phyloP scores from a whole-genome alignment of 768 basidiomycete species.

The Amanita pallidorosea region DNA sequence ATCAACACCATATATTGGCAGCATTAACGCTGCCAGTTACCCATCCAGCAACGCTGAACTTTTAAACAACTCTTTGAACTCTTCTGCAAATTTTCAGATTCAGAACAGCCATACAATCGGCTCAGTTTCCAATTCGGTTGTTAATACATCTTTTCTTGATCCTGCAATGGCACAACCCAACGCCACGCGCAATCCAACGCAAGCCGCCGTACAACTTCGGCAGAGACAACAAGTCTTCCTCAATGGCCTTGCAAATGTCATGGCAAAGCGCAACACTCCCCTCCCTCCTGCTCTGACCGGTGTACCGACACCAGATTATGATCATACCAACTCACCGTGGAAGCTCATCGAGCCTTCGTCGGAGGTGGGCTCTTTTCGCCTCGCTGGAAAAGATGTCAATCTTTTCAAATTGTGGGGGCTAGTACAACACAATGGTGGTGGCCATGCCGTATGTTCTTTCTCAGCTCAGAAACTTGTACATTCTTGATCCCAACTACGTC shows the following conservation, averaged over 20 bases:
- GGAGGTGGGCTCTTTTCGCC: slow-evolving; percentile 52
- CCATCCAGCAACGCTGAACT: slow-evolving; percentile 34
- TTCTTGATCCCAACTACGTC: slow-evolving; percentile 8
- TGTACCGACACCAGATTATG: slow-evolving; percentile 44
- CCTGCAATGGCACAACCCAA: slow-evolving; percentile 29
- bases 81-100: slow-evolving; percentile 35
- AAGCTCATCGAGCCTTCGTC: slow-evolving; percentile 50
- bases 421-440: slow-evolving; percentile 53
- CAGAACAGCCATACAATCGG: slow-evolving; percentile 27
- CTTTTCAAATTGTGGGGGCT: slow-evolving; percentile 64
- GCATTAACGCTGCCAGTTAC: slow-evolving; percentile 37
- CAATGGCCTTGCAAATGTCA: slow-evolving; percentile 44
- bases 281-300: slow-evolving; percentile 71
- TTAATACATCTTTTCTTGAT: slow-evolving; percentile 33
- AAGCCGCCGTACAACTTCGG: slow-evolving; percentile 27
- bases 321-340: slow-evolving; percentile 55
- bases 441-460: slow-evolving; percentile 37
- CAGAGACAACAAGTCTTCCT: slow-evolving; percentile 55
- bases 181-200: slow-evolving; percentile 25
- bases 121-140: slow-evolving; percentile 23
- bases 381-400: slow-evolving; percentile 69
- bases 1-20: slow-evolving; percentile 60
- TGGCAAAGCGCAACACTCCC: slow-evolving; percentile 47
- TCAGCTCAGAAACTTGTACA: slow-evolving; percentile 6
- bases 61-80: slow-evolving; percentile 22